Base-by-base conservation (phyloP, 2,329 filamentous ascomycete genomes). In the Aureobasidium lini region DNA sequence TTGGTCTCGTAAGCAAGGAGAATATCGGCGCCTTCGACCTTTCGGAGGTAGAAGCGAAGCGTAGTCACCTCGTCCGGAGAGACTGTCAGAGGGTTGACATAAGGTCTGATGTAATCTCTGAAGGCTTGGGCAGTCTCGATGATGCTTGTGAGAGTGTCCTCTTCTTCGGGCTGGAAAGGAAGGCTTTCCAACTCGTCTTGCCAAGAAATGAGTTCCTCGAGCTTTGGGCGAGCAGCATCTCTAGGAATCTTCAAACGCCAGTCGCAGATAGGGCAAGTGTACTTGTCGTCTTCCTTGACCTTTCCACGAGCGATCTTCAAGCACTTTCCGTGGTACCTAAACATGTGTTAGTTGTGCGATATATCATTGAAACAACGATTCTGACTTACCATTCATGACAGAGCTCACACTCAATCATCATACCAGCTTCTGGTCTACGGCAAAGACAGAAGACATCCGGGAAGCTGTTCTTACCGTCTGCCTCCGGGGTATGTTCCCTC, bases 321-420 rank as follows among this genome's bases (percentile, higher is more conserved):
- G 68, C 94, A 99, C 73, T 96, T 97, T 62, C 94, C 93, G 68
- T 99, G 94, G 70, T 99, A 99, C 89, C 88, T 92, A 62, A 29
- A 50, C 6, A 18, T 32, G 32, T 46, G 10, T 37, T 9, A 57
- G 23, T 39, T 13, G 4, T 29, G 42, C 40, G 18, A 34, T 23
- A 16, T 16, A n/a, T 28, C 10, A 8, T 9, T 37, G 16, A 29
- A 37, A 3, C 4, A 8, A 6, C 10, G 39, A 8, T n/a, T 7
- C 66, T 52, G 36, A 31, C 18, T 78, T 73, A 92, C 94, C 94
- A 99, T 77, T 99, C 94, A 69, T 96, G 93, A 73, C 94, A 99
- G 40, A 96, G 80, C 71, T 97, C 94, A 71, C 94, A 99, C 74
- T 99, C 94, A 67, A 99, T 97, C 94, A 99, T 99, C 88, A 97